Base-by-base conservation (phyloP, 768 basidiomycete species). In the Phaeotremella fagi region DNA sequence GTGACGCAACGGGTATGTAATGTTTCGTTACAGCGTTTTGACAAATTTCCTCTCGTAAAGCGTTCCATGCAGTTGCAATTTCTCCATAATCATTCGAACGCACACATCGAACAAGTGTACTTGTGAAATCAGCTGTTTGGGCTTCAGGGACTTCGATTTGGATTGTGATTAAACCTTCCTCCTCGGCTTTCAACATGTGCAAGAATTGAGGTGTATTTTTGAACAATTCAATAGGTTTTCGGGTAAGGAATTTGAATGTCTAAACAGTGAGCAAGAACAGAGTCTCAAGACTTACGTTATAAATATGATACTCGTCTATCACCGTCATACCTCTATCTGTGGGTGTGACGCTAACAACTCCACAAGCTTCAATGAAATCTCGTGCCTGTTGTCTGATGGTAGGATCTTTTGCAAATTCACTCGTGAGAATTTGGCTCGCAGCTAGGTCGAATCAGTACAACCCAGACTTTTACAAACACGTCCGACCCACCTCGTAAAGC, bases 351-450 rank as follows among this genome's bases (percentile, higher is more conserved):
- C 86, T 84, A 27, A 98, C 78, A 18, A 82, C 78, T 1, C 86
- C 94, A 57, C 85, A 82, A 12, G 79, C 78, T 66, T 81, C 84
- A 79, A 90, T 91, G 31, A 82, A 69, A 50, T 83, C 79, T 47
- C 95, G 83, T 46, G 90, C 83, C 52, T 83, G 80, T 57, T 84
- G 83, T 36, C 90, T 80, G 26, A 99, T 80, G 11, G 90, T 76
- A 12, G 94, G 94, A 71, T 99, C 94, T 69, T 88, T 92, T 28
- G 88, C 88, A 16, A 98, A 80, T 71, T 98, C 95, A 0, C 87
- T 89, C 4, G 86, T 81, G 43, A 98, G 76, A 51, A 98, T 85
- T 79, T 88, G 81, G 44, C 66, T 68, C 9, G 75, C 75, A 15
- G 71, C 76, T 68, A 48, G 12, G 20, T 41, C 7, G 7, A 12